Evolutionary conservation across 306 rosid species (phyloP).

Genomic region (Dalbergia oliveri): DNA sequence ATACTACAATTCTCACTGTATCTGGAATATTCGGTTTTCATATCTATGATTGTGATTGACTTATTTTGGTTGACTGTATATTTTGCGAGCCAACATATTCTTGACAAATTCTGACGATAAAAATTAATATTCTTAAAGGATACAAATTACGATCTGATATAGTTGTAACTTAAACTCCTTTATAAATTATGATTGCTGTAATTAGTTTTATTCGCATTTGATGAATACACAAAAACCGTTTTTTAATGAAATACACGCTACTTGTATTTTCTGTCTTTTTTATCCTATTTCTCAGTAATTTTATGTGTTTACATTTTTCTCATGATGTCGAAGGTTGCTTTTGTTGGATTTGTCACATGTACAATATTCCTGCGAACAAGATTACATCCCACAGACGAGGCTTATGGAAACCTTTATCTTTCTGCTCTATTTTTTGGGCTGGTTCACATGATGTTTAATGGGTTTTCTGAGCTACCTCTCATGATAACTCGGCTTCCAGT

Average conservation of each 20-base stretch:
- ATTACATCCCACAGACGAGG: constrained; percentile 71
- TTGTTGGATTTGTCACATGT: constrained; percentile 82
- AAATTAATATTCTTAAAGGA: neutral
- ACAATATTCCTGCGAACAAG: constrained; percentile 74
- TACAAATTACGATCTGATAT: neutral
- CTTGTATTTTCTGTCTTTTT: neutral
- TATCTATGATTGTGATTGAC: neutral
- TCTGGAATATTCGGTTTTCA: neutral
- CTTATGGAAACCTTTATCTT: constrained; percentile 72
- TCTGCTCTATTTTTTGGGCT: constrained; percentile 85
- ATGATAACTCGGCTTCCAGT: constrained; percentile 85
- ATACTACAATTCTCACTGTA: neutral
- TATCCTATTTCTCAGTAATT: neutral
- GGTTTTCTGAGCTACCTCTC: constrained; percentile 84
- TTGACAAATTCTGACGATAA: neutral
- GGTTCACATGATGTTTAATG: constrained; percentile 94
- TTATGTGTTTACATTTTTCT: constrained; percentile 10
- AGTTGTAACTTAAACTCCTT: neutral
- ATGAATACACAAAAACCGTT: neutral
- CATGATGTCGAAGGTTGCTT: constrained; percentile 69
- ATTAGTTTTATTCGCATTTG: neutral
- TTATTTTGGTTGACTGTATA: neutral
- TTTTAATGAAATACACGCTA: neutral
- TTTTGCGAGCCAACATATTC: neutral
- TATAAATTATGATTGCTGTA: neutral